These are phyloP conservation scores for Fusarium sp. DNA, from an alignment of 2,329 filamentous ascomycete genomes.

Conservation along the genomic window DNA sequence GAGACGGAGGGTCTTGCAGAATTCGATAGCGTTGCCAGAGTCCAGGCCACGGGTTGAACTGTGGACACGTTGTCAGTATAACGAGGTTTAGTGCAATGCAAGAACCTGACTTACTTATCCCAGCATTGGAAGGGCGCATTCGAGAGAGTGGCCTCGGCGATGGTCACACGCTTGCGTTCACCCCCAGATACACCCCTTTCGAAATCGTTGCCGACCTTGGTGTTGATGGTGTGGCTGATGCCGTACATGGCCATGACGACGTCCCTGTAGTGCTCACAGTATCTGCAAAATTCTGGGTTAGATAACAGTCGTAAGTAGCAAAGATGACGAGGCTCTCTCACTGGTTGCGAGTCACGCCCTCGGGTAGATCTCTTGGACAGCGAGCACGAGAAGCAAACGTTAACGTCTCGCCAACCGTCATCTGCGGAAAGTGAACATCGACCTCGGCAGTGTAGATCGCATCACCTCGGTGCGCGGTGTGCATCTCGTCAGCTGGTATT, in stretches of 20 bases:
- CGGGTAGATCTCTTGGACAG: slow-evolving; percentile 67
- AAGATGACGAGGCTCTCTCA: too few relatives aligned
- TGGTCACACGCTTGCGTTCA: slow-evolving; percentile 57
- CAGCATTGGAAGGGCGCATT: slow-evolving; percentile 70
- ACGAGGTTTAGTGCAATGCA: background rate
- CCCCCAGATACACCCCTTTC: slow-evolving; percentile 66
- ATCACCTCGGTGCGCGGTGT: slow-evolving; percentile 79
- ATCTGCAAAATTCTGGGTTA: background rate
- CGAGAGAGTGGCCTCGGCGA: slow-evolving; percentile 47
- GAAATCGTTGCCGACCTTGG: slow-evolving; percentile 76
- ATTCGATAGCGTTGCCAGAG: slow-evolving; percentile 72
- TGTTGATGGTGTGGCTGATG: slow-evolving; percentile 75
- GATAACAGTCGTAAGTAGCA: too few relatives aligned
- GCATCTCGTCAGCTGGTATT: slow-evolving; percentile 76
- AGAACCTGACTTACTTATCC: slow-evolving; percentile 63
- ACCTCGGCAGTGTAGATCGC: slow-evolving; percentile 85
- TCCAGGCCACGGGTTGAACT: slow-evolving; percentile 68
- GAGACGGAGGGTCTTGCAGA: slow-evolving; percentile 69
- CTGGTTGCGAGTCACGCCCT: slow-evolving; percentile 60
- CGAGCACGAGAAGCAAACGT: slow-evolving; percentile 79
- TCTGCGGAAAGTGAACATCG: slow-evolving; percentile 79
- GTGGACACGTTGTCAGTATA: background rate
- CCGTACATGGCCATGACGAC: slow-evolving; percentile 78
- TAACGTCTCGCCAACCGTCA: slow-evolving; percentile 80
- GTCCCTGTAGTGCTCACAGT: slow-evolving; percentile 67